These are phyloP conservation scores for Fusarium avenaceum DNA, from an alignment of 2,329 filamentous ascomycete species.

Conservation along the genomic window DNA sequence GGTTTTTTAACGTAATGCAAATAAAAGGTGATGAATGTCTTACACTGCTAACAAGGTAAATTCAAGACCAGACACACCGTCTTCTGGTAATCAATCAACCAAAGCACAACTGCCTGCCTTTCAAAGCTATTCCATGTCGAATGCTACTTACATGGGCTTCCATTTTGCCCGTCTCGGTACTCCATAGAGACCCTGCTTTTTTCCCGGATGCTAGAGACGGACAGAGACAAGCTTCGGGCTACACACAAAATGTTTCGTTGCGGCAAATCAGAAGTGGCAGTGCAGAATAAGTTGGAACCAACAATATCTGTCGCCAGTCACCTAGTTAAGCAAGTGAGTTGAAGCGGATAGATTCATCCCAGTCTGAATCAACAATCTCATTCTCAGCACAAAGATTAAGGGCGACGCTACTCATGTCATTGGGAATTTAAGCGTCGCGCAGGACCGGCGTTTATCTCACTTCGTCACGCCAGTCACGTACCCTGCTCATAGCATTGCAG, in stretches of 20 bases:
- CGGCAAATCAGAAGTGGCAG: slow-evolving; percentile 21
- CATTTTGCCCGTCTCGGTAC: slow-evolving; percentile 32
- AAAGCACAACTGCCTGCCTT: slow-evolving; percentile 41
- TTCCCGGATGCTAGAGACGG: slow-evolving; percentile 13
- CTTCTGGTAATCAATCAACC: slow-evolving; percentile 46
- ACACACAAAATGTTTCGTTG: slow-evolving; percentile 1
- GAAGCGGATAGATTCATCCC: slow-evolving; percentile 1
- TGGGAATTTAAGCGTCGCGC: slow-evolving; percentile 12
- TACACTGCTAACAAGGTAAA: slow-evolving; percentile 23
- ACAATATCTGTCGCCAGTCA: slow-evolving; percentile 9
- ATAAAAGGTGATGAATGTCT: background rate
- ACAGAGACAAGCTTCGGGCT: slow-evolving; percentile 26
- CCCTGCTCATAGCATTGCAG: slow-evolving; percentile 30
- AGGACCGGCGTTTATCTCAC: slow-evolving; percentile 32
- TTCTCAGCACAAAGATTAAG: slow-evolving; percentile 1
- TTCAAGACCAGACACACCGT: slow-evolving; percentile 37
- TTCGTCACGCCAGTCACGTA: slow-evolving; percentile 34
- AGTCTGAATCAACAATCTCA: background rate
- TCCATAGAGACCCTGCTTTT: slow-evolving; percentile 38
- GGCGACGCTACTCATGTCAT: background rate
- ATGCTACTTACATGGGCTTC: slow-evolving; percentile 19
- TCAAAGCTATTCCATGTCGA: slow-evolving; percentile 30
- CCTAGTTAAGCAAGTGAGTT: slow-evolving; percentile 13
- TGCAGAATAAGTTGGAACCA: background rate
- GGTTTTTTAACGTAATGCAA: background rate